Evolutionary conservation across 2,329 filamentous ascomycete genomes (phyloP), one percentile per base, ranked within the genome.

Genomic region (Exophiala sp.): DNA sequence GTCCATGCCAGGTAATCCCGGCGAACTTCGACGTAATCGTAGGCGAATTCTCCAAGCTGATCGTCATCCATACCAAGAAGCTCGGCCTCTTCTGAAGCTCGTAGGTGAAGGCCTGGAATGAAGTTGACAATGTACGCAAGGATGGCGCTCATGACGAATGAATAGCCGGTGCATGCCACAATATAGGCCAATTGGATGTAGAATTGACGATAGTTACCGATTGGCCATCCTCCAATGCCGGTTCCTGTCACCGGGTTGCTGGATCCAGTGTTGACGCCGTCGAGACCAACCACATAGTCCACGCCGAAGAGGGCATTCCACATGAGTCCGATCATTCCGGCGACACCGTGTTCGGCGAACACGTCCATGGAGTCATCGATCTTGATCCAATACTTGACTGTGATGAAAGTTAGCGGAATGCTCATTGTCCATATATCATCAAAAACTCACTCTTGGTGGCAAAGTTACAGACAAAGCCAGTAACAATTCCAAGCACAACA

Each of bases 321-420:
- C 55, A 91, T 72, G 65, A 95, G 88, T 47, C 90, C 90, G 54
- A 87, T 79, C 61, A 94, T 89, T 62, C 90, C 90, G 45, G 90
- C 89, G 60, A 95, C 75, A 66, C 83, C 89, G 81, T 95, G 90
- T 72, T 94, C 89, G 62, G 90, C 90, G 72, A 95, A 94, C 65
- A 95, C 85, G 75, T 95, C 90, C 72, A 95, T 88, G 5, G 88
- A 86, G 68, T 95, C 90, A 65, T 95, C 90, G 52, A 95, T 85
- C 59, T 84, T 84, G 66, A 95, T 78, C 82, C 82, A 85, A 74
- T 83, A 86, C 73, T 86, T 86, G 71, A 86, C 78, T 81, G n/a
- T 47, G 16, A 47, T 29, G 35, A 48, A 34, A 8, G 29, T 42
- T 9, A 6, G 18, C 3, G 7, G 21, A 48, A 39, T 9, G 32